Base-by-base conservation (phyloP, 169 alveolate species). In the Eimeria acervulina region DNA sequence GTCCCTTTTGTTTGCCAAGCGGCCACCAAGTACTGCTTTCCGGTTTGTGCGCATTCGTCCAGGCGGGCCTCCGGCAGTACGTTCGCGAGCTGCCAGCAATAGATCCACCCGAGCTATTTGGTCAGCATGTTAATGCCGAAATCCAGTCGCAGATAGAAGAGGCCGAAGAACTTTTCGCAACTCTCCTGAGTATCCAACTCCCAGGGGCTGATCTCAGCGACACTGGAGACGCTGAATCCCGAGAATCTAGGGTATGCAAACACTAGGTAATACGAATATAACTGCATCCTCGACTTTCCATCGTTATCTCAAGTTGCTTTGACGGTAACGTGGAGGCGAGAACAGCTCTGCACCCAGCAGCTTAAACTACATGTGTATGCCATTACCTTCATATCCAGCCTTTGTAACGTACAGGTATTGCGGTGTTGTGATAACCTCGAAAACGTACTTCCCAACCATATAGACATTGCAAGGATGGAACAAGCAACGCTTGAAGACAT, bases 121-220 rank as follows among this genome's bases (percentile, higher is more conserved):
- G 99, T 17, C 98, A 98, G 95, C 99, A 99, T 96, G 98, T 98
- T 40, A 99, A 99, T 96, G 99, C 99, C 4, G 99, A 98, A 96
- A 98, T 98, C 42, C 97, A 99, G 21, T 98, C 99, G 0, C 96
- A 98, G 85, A 96, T 97, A 42, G 97, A 96, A 13, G 99, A 98
- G 93, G 97, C 99, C 21, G 97, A 98, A 63, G 98, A 97, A 59
- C 98, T 99, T 26, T 96, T 99, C 28, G 97, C 97, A 33, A 97
- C 99, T 2, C 98, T 98, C 33, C 90, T 98, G 21, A 95, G 97
- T 59, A 96, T 98, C 31, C 98, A 97, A 72, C 99, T 99, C 28
- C 95, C 97, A 72, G 97, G 97, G 61, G 97, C 97, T 2, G 97
- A 97, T 12, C 95, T 96, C 23, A 98, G 97, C 42, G 99, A 98